Evolutionary conservation across 345 rosid genomes (phyloP).

Genomic region (Populus pruinosa): DNA sequence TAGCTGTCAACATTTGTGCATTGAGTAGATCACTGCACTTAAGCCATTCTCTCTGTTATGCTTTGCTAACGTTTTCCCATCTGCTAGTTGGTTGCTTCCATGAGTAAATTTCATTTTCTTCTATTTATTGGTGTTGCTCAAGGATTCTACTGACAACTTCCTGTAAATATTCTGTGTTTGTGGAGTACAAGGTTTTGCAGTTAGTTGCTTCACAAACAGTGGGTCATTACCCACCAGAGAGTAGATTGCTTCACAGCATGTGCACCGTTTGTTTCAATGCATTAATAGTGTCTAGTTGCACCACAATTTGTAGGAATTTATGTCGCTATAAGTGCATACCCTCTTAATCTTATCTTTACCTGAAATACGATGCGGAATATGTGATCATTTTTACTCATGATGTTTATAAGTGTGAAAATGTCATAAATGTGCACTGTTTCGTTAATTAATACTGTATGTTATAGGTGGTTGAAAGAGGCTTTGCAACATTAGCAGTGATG

Average conservation of each 20-base stretch:
- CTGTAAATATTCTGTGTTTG: not conserved
- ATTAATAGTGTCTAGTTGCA: no score
- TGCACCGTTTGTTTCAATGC: no score
- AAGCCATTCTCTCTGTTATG: not conserved
- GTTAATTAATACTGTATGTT: slow-evolving; percentile 6
- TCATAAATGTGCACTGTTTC: slow-evolving; percentile 1
- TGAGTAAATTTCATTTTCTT: not conserved
- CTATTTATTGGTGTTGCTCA: not conserved
- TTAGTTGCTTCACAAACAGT: not conserved
- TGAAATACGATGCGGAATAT: not conserved
- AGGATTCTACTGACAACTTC: not conserved
- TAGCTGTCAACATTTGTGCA: not conserved
- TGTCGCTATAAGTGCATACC: no score
- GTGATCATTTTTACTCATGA: not conserved
- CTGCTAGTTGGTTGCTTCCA: not conserved
- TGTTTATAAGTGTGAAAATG: not conserved
- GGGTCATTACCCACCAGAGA: not conserved
- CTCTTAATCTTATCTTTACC: no score
- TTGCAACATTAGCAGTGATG: slow-evolving; percentile 65
- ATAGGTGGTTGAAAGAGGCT: slow-evolving; percentile 66
- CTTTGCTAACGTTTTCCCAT: not conserved
- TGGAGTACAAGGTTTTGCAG: not conserved
- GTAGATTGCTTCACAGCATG: not conserved
- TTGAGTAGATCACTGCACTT: not conserved
- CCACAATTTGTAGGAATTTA: no score